Evolutionary conservation across 2,329 filamentous ascomycete species (phyloP), one percentile per base, ranked within the genome.

Genomic region (Acephala macrosclerotiorum): DNA sequence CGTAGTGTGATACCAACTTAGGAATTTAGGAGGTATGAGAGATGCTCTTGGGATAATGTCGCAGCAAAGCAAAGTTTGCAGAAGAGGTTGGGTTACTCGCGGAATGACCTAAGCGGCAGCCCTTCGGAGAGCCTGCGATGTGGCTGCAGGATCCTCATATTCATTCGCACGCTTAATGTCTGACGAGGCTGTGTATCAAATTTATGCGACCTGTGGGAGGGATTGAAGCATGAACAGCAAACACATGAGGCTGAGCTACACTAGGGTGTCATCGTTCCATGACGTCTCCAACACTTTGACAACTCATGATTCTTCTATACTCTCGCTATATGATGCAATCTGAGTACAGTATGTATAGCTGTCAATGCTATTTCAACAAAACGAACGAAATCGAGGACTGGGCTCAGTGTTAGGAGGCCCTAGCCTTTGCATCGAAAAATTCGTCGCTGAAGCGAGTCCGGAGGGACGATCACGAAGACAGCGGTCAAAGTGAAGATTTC

Each of bases 101-200:
- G 4, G 18, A 11, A 25, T 7, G 18, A 18, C 3, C 14, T 25
- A 1, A 7, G 49, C 9, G 26, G 18, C 7, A 53, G 49, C 49
- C 49, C 14, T 29, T 16, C 14, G 49, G 49, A 53, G 16, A 14
- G 49, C 25, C 49, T 33, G 26, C 12, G n/a, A 29, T 16, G 49
- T 53, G 49, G 49, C 49, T 53, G 49, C 25, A 53, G 8, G 1
- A 26, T 29, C 25, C 3, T 6, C 49, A 29, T 33, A 6, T 26
- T 29, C 11, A 53, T 53, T 53, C 49, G 49, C 49, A 53, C 49
- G 49, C 25, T 53, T 53, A 26, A 18, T 29, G 49, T 11, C 49
- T 16, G 18, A 14, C 20, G 9, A 12, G 26, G 25, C 22, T 22
- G 20, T 5, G n/a, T 25, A 12, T n/a, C 9, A 14, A 25, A 3